A percentile compares a stretch with the other conserved stretches of the same genome.
Evolutionary conservation across 1,139 yeast species (phyloP).

Genomic region (Casaregolazyma suthepensis): DNA sequence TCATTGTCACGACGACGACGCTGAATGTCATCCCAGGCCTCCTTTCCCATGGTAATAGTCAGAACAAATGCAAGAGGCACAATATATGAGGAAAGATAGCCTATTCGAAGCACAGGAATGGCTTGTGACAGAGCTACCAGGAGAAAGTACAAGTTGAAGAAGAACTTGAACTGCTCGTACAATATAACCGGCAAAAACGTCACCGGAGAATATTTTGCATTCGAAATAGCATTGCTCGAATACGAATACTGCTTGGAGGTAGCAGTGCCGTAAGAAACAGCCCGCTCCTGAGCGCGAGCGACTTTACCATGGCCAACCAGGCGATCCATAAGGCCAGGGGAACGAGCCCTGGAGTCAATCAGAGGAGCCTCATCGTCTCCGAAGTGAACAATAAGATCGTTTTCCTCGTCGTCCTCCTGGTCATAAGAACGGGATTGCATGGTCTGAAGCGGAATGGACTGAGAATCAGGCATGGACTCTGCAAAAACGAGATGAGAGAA

Average conservation of each 20-base stretch:
- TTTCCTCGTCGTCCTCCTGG: constrained; percentile 11
- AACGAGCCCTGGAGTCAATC: background rate
- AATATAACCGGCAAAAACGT: constrained; percentile 84
- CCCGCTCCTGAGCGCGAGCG: constrained; percentile 10
- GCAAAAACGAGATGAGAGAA: background rate
- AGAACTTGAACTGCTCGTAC: constrained; percentile 94
- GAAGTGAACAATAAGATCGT: constrained; percentile 12
- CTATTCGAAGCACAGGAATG: constrained; percentile 86
- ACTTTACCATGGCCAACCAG: background rate
- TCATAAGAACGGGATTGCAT: constrained; percentile 12
- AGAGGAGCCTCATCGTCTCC: constrained; percentile 10
- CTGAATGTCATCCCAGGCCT: constrained; percentile 88
- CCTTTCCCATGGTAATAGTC: constrained; percentile 89
- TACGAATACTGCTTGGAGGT: constrained; percentile 30
- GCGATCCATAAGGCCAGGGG: background rate
- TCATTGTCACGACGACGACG: constrained; percentile 87
- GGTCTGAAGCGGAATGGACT: constrained; percentile 16
- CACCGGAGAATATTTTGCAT: constrained; percentile 87
- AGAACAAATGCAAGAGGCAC: constrained; percentile 93
- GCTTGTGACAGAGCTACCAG: constrained; percentile 92
- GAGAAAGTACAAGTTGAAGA: constrained; percentile 86
- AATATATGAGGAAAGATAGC: constrained; percentile 85
- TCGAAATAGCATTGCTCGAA: constrained; percentile 80
- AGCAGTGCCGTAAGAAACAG: constrained; percentile 12
- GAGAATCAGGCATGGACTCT: constrained; percentile 12